Percentiles rank a stretch among this genome's conserved stretches.
These are phyloP conservation scores for Vicia sativa DNA, from an alignment of 306 rosid species.

Conservation along the genomic window DNA sequence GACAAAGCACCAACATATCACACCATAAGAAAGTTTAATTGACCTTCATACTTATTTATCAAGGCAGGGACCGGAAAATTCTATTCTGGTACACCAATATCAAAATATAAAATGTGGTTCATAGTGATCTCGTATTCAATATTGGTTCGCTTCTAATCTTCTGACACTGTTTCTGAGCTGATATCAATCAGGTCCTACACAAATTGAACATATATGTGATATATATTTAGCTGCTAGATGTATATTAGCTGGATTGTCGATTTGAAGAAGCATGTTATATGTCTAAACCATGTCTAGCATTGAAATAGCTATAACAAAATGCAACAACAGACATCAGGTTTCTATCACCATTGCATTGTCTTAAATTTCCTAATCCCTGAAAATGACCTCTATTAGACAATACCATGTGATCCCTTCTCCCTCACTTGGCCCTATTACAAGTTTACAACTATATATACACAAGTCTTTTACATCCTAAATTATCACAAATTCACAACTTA, in stretches of 20 bases:
- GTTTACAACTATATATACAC: neutral
- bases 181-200: neutral
- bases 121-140: neutral
- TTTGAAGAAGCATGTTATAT: constrained; percentile 13
- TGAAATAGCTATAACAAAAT: neutral
- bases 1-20: neutral
- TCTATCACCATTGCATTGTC: neutral
- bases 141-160: constrained; percentile 4
- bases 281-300: constrained; percentile 26
- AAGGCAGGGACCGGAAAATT: constrained; percentile 2
- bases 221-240: constrained; percentile 1
- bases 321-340: neutral
- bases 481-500: too few relatives aligned
- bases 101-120: constrained; percentile 27
- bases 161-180: neutral
- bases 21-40: neutral
- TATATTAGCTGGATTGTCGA: constrained; percentile 7
- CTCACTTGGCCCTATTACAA: too few relatives aligned
- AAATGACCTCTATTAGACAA: too few relatives aligned
- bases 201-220: neutral
- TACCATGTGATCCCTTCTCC: too few relatives aligned
- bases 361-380: neutral
- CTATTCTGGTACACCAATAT: neutral
- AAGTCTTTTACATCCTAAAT: constrained; percentile 13
- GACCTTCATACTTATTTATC: neutral